These are phyloP conservation scores for Gossypium davidsonii DNA, from an alignment of 441 rosid species.

Conservation along the genomic window DNA sequence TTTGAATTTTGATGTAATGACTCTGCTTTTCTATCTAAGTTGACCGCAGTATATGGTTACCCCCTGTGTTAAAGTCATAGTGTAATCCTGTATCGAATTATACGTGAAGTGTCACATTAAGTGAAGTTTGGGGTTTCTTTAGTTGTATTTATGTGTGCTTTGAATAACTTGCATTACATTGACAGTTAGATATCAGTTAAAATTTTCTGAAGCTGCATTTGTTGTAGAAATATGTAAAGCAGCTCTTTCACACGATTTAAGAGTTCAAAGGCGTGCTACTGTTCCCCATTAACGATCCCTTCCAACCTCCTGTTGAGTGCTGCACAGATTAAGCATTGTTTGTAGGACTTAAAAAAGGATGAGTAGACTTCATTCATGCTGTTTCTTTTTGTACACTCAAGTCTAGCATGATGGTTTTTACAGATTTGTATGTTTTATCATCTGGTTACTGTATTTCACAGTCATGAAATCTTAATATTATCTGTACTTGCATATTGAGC, in stretches of 20 bases:
- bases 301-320: background rate
- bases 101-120: background rate
- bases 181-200: background rate
- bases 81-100: background rate
- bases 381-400: background rate
- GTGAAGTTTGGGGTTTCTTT: background rate
- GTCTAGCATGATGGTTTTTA: background rate
- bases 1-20: background rate
- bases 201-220: background rate
- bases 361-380: background rate
- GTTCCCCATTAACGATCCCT: background rate
- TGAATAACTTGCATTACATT: background rate
- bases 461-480: background rate
- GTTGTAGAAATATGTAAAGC: constrained; percentile 5
- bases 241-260: background rate
- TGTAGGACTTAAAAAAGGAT: background rate
- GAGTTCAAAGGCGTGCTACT: background rate
- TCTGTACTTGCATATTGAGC: background rate
- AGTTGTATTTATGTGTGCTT: background rate
- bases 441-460: background rate
- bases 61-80: background rate
- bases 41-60: background rate
- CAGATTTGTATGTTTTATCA: background rate
- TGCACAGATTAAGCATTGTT: background rate
- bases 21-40: background rate